Percentiles rank a stretch among this genome's conserved stretches.
phyloP scores from a whole-genome alignment of 129 eudicot species.

The Saposhnikovia divaricata region DNA sequence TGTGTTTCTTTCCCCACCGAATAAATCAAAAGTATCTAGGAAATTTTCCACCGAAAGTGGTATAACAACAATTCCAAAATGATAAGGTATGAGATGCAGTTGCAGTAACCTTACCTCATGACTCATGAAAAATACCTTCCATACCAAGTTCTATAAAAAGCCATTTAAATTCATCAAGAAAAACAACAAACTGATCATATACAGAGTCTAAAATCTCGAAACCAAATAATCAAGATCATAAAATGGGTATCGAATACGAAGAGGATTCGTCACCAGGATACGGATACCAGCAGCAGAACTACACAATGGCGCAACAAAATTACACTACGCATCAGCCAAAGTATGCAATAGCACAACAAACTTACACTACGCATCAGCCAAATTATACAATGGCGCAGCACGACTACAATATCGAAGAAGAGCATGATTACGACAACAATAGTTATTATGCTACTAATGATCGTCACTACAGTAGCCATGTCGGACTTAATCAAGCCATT shows the following conservation, averaged over 20 bases:
- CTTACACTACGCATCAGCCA: not conserved
- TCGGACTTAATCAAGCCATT: not conserved
- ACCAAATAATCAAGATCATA: not conserved
- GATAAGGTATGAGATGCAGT: conserved; percentile 2
- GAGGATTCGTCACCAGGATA: not conserved
- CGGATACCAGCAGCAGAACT: conserved; percentile 1
- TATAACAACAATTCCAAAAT: not conserved
- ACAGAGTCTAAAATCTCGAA: not conserved
- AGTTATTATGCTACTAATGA: not conserved
- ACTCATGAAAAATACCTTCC: not conserved
- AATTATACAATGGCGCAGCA: not conserved
- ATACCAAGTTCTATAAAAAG: not conserved
- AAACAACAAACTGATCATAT: not conserved
- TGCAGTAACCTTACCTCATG: not conserved
- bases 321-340: not conserved
- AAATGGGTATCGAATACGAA: not conserved
- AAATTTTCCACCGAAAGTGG: not conserved
- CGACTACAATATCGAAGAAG: not conserved
- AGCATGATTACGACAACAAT: not conserved
- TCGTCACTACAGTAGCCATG: not conserved
- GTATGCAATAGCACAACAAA: not conserved
- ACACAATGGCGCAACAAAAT: not conserved
- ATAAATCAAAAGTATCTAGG: not conserved
- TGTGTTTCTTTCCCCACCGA: not conserved
- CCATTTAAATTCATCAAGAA: not conserved